Conservation (phyloP, 2,329 filamentous ascomycete genomes). For the Cladosporium colombiae region DNA sequence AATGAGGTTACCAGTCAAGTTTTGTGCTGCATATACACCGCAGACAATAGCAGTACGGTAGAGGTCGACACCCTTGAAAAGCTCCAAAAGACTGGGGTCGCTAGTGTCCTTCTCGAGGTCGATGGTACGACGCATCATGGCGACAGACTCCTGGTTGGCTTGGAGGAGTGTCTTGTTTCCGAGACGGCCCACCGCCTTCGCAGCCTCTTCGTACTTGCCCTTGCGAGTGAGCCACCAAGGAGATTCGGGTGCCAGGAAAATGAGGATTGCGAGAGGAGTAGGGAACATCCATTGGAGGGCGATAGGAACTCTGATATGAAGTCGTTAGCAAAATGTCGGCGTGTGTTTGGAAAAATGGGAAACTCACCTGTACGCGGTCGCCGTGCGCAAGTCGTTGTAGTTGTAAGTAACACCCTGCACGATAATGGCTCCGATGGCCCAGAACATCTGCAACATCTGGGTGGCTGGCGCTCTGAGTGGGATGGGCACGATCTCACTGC, state of each 20-base stretch:
- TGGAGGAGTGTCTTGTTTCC: conserved; percentile 46
- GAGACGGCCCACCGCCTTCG: conserved; percentile 52
- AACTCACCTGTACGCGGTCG: conserved; percentile 45
- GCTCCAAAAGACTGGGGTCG: conserved; percentile 52
- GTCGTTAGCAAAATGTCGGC: conserved; percentile 34
- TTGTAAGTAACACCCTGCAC: conserved; percentile 59
- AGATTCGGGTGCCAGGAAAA: conserved; percentile 53
- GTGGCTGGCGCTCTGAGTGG: conserved; percentile 59
- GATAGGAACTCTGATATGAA: conserved; percentile 49
- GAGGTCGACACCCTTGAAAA: conserved; percentile 57
- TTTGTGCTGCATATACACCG: conserved; percentile 60
- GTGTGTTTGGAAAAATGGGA: conserved; percentile 28
- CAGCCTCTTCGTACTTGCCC: conserved; percentile 49
- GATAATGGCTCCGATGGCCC: conserved; percentile 63
- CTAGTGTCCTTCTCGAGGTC: conserved; percentile 55
- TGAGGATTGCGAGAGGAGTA: conserved; percentile 55
- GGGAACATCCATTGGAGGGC: conserved; percentile 62
- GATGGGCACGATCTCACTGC: conserved; percentile 62
- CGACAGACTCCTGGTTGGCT: conserved; percentile 48
- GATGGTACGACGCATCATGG: conserved; percentile 61
- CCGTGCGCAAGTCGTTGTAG: conserved; percentile 46
- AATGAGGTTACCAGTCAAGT: conserved; percentile 63
- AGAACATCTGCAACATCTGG: conserved; percentile 67
- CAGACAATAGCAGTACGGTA: conserved; percentile 59
- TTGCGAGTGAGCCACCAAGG: conserved; percentile 59